Base-by-base conservation (phyloP, 257 asterid genomes). In the Perilla frutescens region DNA sequence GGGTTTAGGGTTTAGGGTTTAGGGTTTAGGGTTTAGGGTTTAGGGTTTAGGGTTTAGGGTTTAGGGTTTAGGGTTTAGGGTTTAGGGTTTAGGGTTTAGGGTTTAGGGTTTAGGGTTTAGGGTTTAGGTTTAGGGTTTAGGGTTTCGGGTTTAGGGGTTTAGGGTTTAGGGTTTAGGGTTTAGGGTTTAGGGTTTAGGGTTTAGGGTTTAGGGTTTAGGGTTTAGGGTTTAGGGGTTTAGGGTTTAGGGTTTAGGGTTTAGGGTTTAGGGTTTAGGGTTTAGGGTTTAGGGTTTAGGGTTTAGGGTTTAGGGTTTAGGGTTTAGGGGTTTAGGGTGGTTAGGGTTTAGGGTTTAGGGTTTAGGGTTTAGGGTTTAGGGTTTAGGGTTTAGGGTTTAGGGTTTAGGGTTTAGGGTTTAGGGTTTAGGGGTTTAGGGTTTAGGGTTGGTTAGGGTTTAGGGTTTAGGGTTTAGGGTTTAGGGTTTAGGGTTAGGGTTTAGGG, bases 401-500 rank as follows among this genome's bases (percentile, higher is more conserved):
- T 26, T 20, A 49, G 56, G 56, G 12, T 49, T 49, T 49, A 8
- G 56, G 56, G 13, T 49, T 49, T 49, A 8, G 56, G n/a, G n/a
- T n/a, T n/a, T n/a, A n/a, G n/a, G n/a, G n/a, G n/a, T n/a, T n/a
- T n/a, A n/a, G n/a, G n/a, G n/a, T n/a, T n/a, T n/a, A n/a, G n/a
- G n/a, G n/a, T n/a, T n/a, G n/a, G n/a, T n/a, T n/a, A n/a, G n/a
- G n/a, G n/a, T n/a, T n/a, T n/a, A n/a, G n/a, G n/a, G 56, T 49
- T 49, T 49, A 14, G 57, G 57, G 20, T 51, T 51, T 51, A 13
- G 57, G 26, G 57, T 76, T 76, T 59, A 50, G 80, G 80, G 76
- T 76, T 76, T 49, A 61, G 80, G 80, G 71, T 76, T 76, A 59
- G 29, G 80, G 80, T 71, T n/a, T n/a, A n/a, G n/a, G n/a, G n/a